Evolutionary conservation across 1,284 basidiomycete genomes (phyloP).

Genomic region (Moesziomyces parantarcticus): DNA sequence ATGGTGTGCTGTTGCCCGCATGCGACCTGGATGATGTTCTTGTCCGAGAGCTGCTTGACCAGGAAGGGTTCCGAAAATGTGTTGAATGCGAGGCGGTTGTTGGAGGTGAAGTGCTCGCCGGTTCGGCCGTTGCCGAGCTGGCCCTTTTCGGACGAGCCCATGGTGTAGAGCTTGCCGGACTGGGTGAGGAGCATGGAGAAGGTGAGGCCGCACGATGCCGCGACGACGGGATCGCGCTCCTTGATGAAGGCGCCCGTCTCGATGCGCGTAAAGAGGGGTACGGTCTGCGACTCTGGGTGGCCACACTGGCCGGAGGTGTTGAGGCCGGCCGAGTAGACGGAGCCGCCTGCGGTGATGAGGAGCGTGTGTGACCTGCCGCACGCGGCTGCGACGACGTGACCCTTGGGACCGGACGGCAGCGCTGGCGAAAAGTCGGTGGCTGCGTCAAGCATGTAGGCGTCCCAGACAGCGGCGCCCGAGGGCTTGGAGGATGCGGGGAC

Average conservation of each 20-base stretch:
- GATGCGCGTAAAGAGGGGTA: conserved; percentile 78
- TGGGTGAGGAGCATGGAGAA: conserved; percentile 85
- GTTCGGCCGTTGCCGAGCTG: conserved; percentile 91
- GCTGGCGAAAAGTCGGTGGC: conserved; percentile 59
- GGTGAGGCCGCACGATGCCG: conserved; percentile 82
- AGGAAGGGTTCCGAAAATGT: conserved; percentile 75
- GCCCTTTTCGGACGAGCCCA: conserved; percentile 91
- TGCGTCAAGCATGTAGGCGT: conserved; percentile 71
- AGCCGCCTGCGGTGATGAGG: conserved; percentile 82
- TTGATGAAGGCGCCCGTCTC: conserved; percentile 71
- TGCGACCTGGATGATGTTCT: conserved; percentile 81
- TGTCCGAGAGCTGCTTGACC: conserved; percentile 76
- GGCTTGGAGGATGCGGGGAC: conserved; percentile 64
- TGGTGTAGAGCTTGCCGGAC: conserved; percentile 82
- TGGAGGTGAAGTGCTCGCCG: conserved; percentile 85
- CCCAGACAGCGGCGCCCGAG: conserved; percentile 74
- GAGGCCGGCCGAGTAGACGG: conserved; percentile 83
- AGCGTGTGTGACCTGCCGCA: conserved; percentile 84
- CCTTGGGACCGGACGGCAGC: conserved; percentile 74
- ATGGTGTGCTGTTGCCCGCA: conserved; percentile 88
- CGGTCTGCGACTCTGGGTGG: conserved; percentile 74
- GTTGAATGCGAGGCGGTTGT: conserved; percentile 83
- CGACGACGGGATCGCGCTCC: conserved; percentile 75
- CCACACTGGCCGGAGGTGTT: conserved; percentile 90
- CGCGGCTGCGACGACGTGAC: conserved; percentile 82